Evolutionary conservation across 441 rosid genomes (phyloP).

Genomic region (Brassica balearica): DNA sequence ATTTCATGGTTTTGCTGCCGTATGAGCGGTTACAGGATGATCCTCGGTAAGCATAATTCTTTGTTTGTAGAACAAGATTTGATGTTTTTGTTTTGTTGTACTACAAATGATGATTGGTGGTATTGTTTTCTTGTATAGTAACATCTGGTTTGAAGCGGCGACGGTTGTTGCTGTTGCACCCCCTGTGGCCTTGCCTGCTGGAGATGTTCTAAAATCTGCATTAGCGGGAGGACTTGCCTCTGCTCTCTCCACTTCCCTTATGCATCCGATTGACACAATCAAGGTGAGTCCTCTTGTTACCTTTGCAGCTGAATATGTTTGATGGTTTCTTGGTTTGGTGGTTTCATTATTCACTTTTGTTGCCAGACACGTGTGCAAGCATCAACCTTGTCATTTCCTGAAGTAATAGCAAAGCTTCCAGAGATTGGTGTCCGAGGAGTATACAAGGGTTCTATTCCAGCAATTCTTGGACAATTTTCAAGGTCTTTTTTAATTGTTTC

Average conservation of each 20-base stretch:
- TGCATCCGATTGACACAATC: slow-evolving; percentile 95
- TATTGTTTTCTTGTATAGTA: slow-evolving; percentile 53
- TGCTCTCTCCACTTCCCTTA: slow-evolving; percentile 81
- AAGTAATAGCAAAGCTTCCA: slow-evolving; percentile 89
- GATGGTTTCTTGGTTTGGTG: slow-evolving; percentile 17
- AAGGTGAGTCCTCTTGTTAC: slow-evolving; percentile 59
- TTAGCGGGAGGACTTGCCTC: slow-evolving; percentile 97
- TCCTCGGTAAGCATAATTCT: slow-evolving; percentile 65
- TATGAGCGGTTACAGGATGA: slow-evolving; percentile 93
- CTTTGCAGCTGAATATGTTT: slow-evolving; percentile 5
- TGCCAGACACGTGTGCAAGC: slow-evolving; percentile 96
- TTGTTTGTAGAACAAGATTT: too few relatives aligned
- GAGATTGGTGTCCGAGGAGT: slow-evolving; percentile 86
- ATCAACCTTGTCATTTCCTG: slow-evolving; percentile 79
- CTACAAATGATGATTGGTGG: slow-evolving; percentile 17
- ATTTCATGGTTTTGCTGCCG: slow-evolving; percentile 90
- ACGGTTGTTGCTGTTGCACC: slow-evolving; percentile 96
- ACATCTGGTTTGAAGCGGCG: slow-evolving; percentile 98
- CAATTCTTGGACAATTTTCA: slow-evolving; percentile 94
- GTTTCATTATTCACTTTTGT: slow-evolving; percentile 26
- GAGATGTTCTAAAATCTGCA: slow-evolving; percentile 90
- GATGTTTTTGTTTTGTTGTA: not conserved
- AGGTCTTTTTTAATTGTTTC: slow-evolving; percentile 53
- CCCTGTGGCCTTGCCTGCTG: slow-evolving; percentile 83
- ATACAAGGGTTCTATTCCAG: slow-evolving; percentile 93